Conservation (phyloP, 306 rosid species). For the Abrus pulchellus region DNA sequence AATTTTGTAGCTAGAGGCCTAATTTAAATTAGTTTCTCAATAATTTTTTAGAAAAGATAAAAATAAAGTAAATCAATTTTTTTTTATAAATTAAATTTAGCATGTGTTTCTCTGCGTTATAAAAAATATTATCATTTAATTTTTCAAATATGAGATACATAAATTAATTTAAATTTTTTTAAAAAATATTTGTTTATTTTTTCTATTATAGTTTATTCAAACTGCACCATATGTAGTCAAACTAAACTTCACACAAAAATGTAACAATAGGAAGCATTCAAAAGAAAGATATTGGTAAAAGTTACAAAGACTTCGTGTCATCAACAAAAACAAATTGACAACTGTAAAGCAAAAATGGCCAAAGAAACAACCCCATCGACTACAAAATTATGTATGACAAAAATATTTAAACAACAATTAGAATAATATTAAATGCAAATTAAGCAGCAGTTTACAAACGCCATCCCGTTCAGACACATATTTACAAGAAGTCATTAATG, state of each 20-base stretch:
- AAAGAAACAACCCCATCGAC: not conserved
- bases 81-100: too few species aligned
- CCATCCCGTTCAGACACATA: conserved; percentile 13
- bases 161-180: too few species aligned
- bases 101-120: too few species aligned
- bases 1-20: not conserved
- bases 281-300: not conserved
- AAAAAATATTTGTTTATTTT: too few species aligned
- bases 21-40: too few species aligned
- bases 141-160: too few species aligned
- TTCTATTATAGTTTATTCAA: too few species aligned
- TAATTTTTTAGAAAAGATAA: too few species aligned
- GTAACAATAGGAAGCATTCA: not conserved
- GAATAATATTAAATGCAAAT: conserved; percentile 37
- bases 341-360: conserved; percentile 21
- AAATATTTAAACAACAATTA: conserved; percentile 24
- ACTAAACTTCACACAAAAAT: not conserved
- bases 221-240: too few species aligned
- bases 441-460: conserved; percentile 22
- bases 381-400: conserved; percentile 30
- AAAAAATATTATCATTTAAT: too few species aligned
- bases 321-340: conserved; percentile 45
- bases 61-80: too few species aligned
- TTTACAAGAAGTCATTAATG: conserved; percentile 77
- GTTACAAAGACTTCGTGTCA: conserved; percentile 6